Base-by-base conservation (phyloP, 805 yeast genomes). In the Saturnispora saitoi region DNA sequence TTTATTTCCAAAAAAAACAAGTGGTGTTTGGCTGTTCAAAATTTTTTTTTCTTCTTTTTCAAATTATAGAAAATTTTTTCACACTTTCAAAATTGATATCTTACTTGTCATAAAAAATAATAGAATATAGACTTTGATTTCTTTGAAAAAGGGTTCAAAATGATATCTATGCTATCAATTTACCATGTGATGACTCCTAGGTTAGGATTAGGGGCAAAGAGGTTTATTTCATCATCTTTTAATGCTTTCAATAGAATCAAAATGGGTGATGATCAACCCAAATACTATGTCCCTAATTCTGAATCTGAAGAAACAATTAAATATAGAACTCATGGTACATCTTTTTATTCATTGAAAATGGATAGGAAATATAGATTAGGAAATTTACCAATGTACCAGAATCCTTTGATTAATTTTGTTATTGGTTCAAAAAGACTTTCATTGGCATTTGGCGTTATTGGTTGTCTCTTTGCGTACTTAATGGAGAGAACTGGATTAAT, bases 371-470 rank as follows among this genome's bases (percentile, higher is more conserved):
- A 60, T 50, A 65, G 87, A 46, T 65, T 80, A 5, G 78, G 85
- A 2, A 75, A 78, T 56, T 71, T 70, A 51, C 83, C 90, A 3
- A 56, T 85, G 24, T 85, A 85, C 56, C 76, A 71, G 44, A 78
- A 84, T 0, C 87, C 89, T 0, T 70, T 80, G 2, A 70, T 78
- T 7, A 73, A 76, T 42, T 80, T 81, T 49, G 78, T 83, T 2
- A 77, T 85, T 2, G 70, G 81, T 48, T 68, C 82, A 41, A 83
- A 81, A 56, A 63, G 88, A 53, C 68, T 82, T 48, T 70, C 85
- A 2, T 57, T 83, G 9, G 83, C 84, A 24, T 76, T 82, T 56
- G 78, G 80, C 2, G 72, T 74, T 0, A 60, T 80, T 28, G 88
- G 88, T 0, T 59, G 76, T 4, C 78, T 81, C 53, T 77, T 82